Base-by-base conservation (phyloP, 1,284 basidiomycete species). In the Ustilago tritici region DNA sequence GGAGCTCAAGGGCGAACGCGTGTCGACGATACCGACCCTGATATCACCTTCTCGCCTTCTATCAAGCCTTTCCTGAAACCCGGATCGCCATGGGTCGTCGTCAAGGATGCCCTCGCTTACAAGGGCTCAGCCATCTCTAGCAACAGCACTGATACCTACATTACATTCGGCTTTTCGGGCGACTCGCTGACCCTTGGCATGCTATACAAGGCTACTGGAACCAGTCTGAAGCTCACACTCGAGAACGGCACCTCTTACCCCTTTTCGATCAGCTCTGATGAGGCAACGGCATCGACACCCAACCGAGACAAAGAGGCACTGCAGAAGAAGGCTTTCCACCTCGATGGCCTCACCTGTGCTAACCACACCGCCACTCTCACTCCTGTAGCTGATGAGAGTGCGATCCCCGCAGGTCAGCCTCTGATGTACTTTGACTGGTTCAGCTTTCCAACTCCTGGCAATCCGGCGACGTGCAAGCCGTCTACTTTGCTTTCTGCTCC, bases 11-110 rank as follows among this genome's bases (percentile, higher is more conserved):
- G 50, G 15, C 35, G 64, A 10, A 66, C 61, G 38, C 70, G 70
- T 63, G 38, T 72, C 70, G 70, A 72, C 40, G 70, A 66, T 40
- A 63, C 56, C 5, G 61, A 67, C 31, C 64, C 64, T 2, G 28
- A 40, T 28, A 63, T 72, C 56, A 14, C 47, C 38, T 66, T 66
- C 41, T n/a, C 56, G 2, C 70, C 65, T 19, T 56, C 56, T 12
- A 19, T 53, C n/a, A 63, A 64, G 5, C 70, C 70, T 3, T 72
- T 56, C 19, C 4, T 17, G 17, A 10, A n/a, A 34, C 46, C 40
- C 6, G 12, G 49, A 5, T 53, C 64, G 28, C 32, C 46, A 31
- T 72, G 64, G 64, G 34, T 41, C 11, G 38, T 57, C 56, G 4
- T 56, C 10, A 34, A 53, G 4, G 31, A 55, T 28, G 10, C 38